Base-by-base conservation (phyloP, 331 rosid genomes). In the Erythrophleum ivorense region DNA sequence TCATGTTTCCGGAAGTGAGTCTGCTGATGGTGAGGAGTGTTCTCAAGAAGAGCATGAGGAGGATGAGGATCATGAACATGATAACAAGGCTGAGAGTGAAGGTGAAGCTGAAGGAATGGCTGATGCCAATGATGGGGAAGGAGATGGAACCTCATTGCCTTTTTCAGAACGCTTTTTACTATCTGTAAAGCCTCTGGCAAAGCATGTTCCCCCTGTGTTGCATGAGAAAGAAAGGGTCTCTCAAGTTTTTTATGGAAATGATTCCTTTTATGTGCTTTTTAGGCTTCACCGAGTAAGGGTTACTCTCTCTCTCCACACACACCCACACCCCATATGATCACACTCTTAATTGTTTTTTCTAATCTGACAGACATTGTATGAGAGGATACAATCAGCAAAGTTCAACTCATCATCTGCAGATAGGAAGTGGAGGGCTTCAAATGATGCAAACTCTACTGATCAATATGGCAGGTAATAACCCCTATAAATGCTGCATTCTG, bases 101-200 rank as follows among this genome's bases (percentile, higher is more conserved):
- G 98, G 94, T 50, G 99, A 96, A 88, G 98, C 91, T 34, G 99
- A 94, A 88, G 99, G 95, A 73, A 90, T 86, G 91, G 97, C 95
- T 15, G 98, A 96, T 84, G 99, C 97, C 66, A 92, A 92, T 81
- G 99, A 96, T 71, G 94, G 82, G 77, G 99, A 96, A 75, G 97
- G 97, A 70, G 97, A 94, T 81, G 97, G 94, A 82, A 83, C 79
- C 34, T 84, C 94, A 66, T 81, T 96, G 82, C 93, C 97, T 13
- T 87, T 81, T 78, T 94, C 98, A 21, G 99, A 94, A 78, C 92
- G 94, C 80, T 94, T 94, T 88, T 89, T 96, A 36, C 82, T 79
- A 62, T 79, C 95, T n/a, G 97, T 88, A 81, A 96, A 94, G 89
- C 99, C 98, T 57, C 91, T 94, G 82, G 92, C 97, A 52, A 96